Conservation (phyloP, 2,329 filamentous ascomycete species). For the Paramyrothecium sp. region DNA sequence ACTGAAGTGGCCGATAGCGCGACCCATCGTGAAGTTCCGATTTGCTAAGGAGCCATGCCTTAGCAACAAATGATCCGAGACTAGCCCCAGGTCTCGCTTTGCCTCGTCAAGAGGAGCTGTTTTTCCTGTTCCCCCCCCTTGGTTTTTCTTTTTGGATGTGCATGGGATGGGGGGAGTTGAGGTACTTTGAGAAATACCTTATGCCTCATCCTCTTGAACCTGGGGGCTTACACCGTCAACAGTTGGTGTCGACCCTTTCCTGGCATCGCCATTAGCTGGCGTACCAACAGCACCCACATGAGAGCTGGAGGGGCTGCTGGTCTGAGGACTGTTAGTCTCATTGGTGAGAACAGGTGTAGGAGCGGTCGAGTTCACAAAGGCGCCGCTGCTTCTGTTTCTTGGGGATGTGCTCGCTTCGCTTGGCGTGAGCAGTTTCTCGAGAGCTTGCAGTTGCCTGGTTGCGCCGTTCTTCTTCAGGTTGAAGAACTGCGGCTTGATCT, state of each 20-base stretch:
- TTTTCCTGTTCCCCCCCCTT: too few relatives aligned
- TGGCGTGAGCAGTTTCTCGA: slow-evolving; percentile 30
- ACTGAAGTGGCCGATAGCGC: background rate
- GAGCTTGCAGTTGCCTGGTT: slow-evolving; percentile 55
- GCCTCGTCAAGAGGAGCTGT: too few relatives aligned
- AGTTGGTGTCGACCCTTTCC: slow-evolving; percentile 14
- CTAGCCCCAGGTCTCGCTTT: too few relatives aligned
- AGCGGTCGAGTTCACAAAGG: slow-evolving; percentile 51
- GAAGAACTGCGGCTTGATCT: slow-evolving; percentile 62
- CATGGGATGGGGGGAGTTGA: too few relatives aligned
- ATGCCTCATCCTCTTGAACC: slow-evolving; percentile 30
- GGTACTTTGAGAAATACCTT: too few relatives aligned
- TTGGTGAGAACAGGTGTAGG: slow-evolving; percentile 67
- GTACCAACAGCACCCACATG: slow-evolving; percentile 53
- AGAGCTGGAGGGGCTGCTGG: slow-evolving; percentile 63
- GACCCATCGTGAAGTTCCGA: background rate
- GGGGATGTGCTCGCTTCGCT: slow-evolving; percentile 17
- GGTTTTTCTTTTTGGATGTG: too few relatives aligned
- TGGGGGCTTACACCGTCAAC: slow-evolving; percentile 11
- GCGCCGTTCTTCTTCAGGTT: slow-evolving; percentile 63
- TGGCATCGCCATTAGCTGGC: slow-evolving; percentile 24
- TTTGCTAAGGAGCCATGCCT: too few relatives aligned
- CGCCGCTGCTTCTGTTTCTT: slow-evolving; percentile 31
- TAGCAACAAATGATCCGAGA: too few relatives aligned
- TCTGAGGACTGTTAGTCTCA: slow-evolving; percentile 68